phyloP scores from a whole-genome alignment of 352 stramenopile genomes.

The Globisporangium okanoganense region DNA sequence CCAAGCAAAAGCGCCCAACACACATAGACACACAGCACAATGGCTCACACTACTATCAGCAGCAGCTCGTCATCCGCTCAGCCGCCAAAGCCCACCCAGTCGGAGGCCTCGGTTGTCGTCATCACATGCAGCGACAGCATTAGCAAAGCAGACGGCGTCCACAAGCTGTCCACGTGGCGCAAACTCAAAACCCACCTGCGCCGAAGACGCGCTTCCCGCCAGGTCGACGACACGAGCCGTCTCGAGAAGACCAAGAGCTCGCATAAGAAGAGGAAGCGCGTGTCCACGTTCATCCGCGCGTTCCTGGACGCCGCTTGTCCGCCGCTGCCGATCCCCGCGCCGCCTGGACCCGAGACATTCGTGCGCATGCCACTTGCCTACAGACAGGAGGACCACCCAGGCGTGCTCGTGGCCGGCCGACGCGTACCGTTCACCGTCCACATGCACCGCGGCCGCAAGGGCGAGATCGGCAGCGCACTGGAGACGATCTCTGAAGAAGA shows the following conservation, averaged over 20 bases:
- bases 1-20: background rate
- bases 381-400: constrained; percentile 1
- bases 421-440: constrained; percentile 6
- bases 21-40: background rate
- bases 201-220: background rate
- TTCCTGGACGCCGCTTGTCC: constrained; percentile 4
- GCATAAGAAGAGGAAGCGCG: background rate
- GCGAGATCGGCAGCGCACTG: background rate
- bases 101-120: background rate
- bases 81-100: background rate
- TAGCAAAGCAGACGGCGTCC: background rate
- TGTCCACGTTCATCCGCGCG: background rate
- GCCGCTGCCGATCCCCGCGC: background rate
- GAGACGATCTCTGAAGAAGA: constrained; percentile 2
- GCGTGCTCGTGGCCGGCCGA: constrained; percentile 3
- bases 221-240: background rate
- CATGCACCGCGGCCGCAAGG: constrained; percentile 8
- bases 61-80: background rate
- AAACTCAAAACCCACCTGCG: background rate
- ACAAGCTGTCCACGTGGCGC: constrained; percentile 1
- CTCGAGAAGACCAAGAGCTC: background rate
- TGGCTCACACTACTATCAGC: background rate
- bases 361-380: constrained; percentile 4
- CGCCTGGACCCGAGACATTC: constrained; percentile 2
- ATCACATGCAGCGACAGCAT: background rate